phyloP scores from a whole-genome alignment of 2,329 filamentous ascomycete species.

The Huntiella omanensis region DNA sequence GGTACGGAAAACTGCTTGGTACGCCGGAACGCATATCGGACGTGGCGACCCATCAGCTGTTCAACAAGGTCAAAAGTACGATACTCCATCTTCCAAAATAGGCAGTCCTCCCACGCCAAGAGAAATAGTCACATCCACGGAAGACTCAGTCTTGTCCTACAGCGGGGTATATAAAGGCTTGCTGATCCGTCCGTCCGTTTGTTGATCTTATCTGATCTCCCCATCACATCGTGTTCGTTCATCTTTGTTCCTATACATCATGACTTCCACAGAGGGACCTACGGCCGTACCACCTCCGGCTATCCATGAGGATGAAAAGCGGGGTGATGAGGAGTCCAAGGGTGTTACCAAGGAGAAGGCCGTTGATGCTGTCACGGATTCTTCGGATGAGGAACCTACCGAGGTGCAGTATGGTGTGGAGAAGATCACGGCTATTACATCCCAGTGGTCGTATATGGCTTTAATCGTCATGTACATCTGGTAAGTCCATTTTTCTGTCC shows the following conservation, averaged over 20 bases:
- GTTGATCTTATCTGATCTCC: no score
- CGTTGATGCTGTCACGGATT: not conserved
- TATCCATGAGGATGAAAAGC: not conserved
- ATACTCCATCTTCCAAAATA: no score
- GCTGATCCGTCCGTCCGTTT: no score
- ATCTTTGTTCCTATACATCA: not conserved
- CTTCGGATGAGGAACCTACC: constrained; percentile 11
- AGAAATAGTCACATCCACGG: no score
- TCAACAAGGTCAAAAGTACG: no score
- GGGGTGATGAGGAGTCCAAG: not conserved
- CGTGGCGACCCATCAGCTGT: no score
- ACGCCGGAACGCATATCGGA: no score
- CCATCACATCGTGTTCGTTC: no score
- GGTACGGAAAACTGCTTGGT: no score
- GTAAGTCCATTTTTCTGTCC: constrained; percentile 18
- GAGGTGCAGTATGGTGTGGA: constrained; percentile 28
- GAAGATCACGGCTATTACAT: constrained; percentile 29
- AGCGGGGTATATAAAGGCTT: no score
- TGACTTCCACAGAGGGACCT: not conserved
- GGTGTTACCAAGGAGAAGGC: not conserved
- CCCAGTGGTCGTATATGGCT: constrained; percentile 23
- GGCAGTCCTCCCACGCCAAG: no score
- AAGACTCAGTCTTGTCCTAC: no score
- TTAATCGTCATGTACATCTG: constrained; percentile 25
- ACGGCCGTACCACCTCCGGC: not conserved